A percentile compares a stretch with the other conserved stretches of the same genome.
Conservation (phyloP, 345 rosid genomes). For the Euphorbia lathyris region DNA sequence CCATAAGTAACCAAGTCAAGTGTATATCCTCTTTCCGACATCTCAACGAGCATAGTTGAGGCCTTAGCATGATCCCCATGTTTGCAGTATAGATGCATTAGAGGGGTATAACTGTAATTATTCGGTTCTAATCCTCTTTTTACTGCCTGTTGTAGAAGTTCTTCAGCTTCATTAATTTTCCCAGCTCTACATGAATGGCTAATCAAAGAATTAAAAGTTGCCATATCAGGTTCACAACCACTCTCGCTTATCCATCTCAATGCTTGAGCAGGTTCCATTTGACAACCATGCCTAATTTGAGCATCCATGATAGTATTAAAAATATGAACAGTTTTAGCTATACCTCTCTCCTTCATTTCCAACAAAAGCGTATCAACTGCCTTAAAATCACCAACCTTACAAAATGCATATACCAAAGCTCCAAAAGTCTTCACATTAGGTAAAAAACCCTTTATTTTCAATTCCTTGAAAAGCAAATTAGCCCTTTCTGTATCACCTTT, state of each 20-base stretch:
- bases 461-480: conserved; percentile 44
- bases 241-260: conserved; percentile 47
- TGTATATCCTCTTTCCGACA: conserved; percentile 62
- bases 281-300: conserved; percentile 45
- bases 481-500: conserved; percentile 47
- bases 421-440: conserved; percentile 67
- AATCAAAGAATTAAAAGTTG: conserved; percentile 61
- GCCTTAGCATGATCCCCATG: conserved; percentile 47
- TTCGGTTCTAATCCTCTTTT: conserved; percentile 48
- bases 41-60: conserved; percentile 54
- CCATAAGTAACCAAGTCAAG: conserved; percentile 78
- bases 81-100: conserved; percentile 52
- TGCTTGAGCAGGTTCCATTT: conserved; percentile 36
- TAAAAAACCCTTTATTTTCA: conserved; percentile 65
- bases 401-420: conserved; percentile 53
- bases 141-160: conserved; percentile 54
- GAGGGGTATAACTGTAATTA: conserved; percentile 54
- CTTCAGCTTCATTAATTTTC: conserved; percentile 47
- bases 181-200: conserved; percentile 53
- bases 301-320: conserved; percentile 59
- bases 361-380: conserved; percentile 50
- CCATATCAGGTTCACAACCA: conserved; percentile 65
- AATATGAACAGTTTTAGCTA: conserved; percentile 39
- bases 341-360: conserved; percentile 67
- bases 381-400: conserved; percentile 54